Evolutionary conservation across 805 yeast species (phyloP), one percentile per base, ranked within the genome.

Genomic region (Ogataea allantospora): DNA sequence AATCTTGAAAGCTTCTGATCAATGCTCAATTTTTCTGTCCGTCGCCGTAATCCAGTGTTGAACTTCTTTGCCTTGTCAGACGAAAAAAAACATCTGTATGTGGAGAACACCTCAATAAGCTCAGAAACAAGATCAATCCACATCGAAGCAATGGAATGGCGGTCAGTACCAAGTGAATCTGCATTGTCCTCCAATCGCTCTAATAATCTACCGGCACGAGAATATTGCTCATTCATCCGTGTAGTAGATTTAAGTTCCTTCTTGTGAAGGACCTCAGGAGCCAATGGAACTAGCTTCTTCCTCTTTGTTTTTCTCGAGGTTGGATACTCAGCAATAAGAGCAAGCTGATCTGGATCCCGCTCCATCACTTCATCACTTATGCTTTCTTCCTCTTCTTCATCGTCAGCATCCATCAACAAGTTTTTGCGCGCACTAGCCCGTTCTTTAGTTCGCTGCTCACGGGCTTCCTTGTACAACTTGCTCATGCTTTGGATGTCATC

Each of bases 41-140:
- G 68, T 16, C 83, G 73, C 50, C 83, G 75, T 9, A 83, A 70
- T 18, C 79, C 77, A 12, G 89, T 88, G 31, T 76, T 78, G 55
- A 85, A 85, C 14, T 73, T 70, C 34, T 81, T 77, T 9, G 80
- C 80, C 40, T 82, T 74, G 51, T 87, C 95, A 33, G 78, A 72
- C 1, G 89, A 84, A 53, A 86, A 89, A 47, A 93, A 86, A 50
- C 79, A 78, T 44, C 81, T 73, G 9, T 86, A 88, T 38, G 80
- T 75, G 17, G 84, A 77, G 55, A 93, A 89, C 43, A 85, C 77
- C 53, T 88, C 95, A 27, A 91, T 78, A 34, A 93, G 69, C 48
- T 84, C 95, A 2, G 86, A 75, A 0, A 91, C 96, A 5, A 80
- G 66, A 43, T 87, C 86, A 47, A 86, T 72, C 98, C 98, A 93